Evolutionary conservation across 805 yeast species (phyloP), one percentile per base, ranked within the genome.

Genomic region (Metschnikowia peoriensis): DNA sequence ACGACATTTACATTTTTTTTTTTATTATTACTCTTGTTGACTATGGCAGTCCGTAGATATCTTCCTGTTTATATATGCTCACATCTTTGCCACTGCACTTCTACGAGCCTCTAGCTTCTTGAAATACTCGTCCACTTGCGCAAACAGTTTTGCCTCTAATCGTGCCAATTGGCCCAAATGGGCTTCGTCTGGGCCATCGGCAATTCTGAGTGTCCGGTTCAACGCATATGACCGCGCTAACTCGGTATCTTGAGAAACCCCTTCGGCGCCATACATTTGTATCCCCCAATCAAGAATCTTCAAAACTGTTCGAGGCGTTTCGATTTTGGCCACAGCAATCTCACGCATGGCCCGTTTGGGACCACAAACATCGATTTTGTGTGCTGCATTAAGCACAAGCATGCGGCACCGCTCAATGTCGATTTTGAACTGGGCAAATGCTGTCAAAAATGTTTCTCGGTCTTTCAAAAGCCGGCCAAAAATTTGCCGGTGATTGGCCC

Each of bases 131-230:
- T 76, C 77, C 44, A 70, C 72, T n/a, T 55, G 51, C 1, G 61
- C 56, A 46, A 72, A 73, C 40, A 62, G 63, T 59, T 76, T 77
- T 11, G 72, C 66, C 52, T 77, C 80, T 42, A 70, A 64, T 53
- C 81, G 74, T 7, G 82, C 86, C 56, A 84, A 69, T 66, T 83
- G 87, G 54, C 69, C 68, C 63, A 81, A 67, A 63, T 84, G 86
- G 4, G 84, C 85, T 64, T 83, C 88, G 69, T 83, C 88, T 2
- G 88, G 88, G 11, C 88, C 88, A 64, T 84, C 88, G 14, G 88
- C 87, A 51, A 83, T 80, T 56, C 88, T 69, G 51, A 83, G 73
- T 42, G 84, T 81, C 63, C 88, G 73, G 44, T 77, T 70, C 51
- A 66, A 65, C 27, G 81, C 80, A 67, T 78, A 84, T 66, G 77